A percentile compares a stretch with the other conserved stretches of the same genome.
These are phyloP conservation scores for Cyberlindnera mrakii DNA, from an alignment of 805 yeast species.

Conservation along the genomic window DNA sequence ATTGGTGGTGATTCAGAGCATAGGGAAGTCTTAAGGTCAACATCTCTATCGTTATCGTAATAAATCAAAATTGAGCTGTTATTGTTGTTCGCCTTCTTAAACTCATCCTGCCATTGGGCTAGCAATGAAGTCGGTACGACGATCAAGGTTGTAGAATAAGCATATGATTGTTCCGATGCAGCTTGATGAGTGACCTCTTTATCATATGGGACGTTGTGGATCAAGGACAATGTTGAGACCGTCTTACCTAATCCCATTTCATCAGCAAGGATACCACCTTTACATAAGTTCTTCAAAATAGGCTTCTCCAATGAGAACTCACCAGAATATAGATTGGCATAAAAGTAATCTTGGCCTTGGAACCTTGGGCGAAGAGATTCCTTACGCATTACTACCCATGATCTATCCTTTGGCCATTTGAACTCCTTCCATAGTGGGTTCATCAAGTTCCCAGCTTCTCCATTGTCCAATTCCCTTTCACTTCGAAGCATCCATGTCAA, in stretches of 20 bases:
- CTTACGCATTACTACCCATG: slow-evolving; percentile 30
- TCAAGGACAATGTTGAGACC: slow-evolving; percentile 69
- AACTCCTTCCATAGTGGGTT: slow-evolving; percentile 85
- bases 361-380: slow-evolving; percentile 6
- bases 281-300: slow-evolving; percentile 46
- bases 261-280: slow-evolving; percentile 90
- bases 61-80: slow-evolving; percentile 50
- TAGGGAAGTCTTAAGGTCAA: slow-evolving; percentile 40
- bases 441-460: slow-evolving; percentile 37
- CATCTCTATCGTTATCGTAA: slow-evolving; percentile 60
- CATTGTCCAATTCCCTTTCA: slow-evolving; percentile 54
- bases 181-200: slow-evolving; percentile 8
- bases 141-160: slow-evolving; percentile 65
- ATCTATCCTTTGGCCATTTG: slow-evolving; percentile 60
- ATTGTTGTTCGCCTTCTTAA: slow-evolving; percentile 47
- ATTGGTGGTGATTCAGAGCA: slow-evolving; percentile 50
- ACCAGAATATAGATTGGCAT: slow-evolving; percentile 75
- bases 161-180: slow-evolving; percentile 37
- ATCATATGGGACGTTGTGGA: slow-evolving; percentile 61
- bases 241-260: slow-evolving; percentile 98
- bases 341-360: slow-evolving; percentile 37
- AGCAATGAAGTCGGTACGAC: slow-evolving; percentile 87
- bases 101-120: slow-evolving; percentile 89
- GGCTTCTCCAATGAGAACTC: slow-evolving; percentile 70
- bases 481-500: slow-evolving; percentile 84